phyloP scores from a whole-genome alignment of 179 eudicot genomes.

The Sideroxylon spinosum region DNA sequence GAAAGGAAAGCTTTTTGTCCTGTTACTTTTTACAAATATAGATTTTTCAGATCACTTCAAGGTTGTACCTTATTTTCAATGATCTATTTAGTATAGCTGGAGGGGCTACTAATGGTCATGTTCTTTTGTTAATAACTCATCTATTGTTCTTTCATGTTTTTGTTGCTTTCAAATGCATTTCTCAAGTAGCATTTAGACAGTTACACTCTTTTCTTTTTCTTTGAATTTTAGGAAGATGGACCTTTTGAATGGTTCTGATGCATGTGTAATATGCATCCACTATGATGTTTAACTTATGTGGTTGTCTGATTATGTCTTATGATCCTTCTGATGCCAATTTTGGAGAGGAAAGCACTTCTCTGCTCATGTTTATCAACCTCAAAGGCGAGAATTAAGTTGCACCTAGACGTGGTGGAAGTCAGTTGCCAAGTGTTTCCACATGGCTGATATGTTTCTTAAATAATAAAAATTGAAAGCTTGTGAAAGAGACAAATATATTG shows the following conservation, averaged over 20 bases:
- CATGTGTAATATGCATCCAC: neutral
- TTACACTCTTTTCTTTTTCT: no score
- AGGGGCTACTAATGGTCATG: neutral
- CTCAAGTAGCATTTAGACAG: neutral
- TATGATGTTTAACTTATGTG: neutral
- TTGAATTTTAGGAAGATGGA: neutral
- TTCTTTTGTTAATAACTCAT: neutral
- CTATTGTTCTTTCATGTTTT: neutral
- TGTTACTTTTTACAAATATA: neutral
- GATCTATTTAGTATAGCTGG: neutral
- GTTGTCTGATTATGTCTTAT: slow-evolving; percentile 23
- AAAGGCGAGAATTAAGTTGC: slow-evolving; percentile 87
- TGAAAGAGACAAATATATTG: neutral
- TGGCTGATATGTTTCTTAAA: slow-evolving; percentile 62
- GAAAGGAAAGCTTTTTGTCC: neutral
- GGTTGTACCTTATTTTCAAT: neutral
- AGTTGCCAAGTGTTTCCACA: slow-evolving; percentile 86
- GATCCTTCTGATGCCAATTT: slow-evolving; percentile 79
- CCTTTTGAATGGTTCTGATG: slow-evolving; percentile 7
- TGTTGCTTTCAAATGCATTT: neutral
- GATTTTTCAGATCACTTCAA: neutral
- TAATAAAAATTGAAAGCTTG: neutral
- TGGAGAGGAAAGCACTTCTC: slow-evolving; percentile 77
- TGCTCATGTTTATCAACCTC: slow-evolving; percentile 84
- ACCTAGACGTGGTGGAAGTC: slow-evolving; percentile 87